phyloP scores from a whole-genome alignment of 2,329 filamentous ascomycete species.

The Fusarium annulatum region DNA sequence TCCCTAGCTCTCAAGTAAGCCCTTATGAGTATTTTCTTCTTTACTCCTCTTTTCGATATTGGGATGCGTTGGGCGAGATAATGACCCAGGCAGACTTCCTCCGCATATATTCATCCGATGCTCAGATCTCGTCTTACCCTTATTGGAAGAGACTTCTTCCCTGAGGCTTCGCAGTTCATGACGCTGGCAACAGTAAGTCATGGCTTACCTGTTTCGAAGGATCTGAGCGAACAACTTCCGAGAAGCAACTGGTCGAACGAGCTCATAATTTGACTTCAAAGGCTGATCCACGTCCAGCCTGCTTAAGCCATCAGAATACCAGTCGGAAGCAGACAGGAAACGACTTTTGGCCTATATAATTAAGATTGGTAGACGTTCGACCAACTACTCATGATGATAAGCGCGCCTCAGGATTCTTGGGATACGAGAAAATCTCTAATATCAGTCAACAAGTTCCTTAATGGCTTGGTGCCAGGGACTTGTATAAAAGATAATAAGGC shows the following conservation, averaged over 20 bases:
- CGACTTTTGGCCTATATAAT: not conserved
- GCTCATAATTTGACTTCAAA: not conserved
- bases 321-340: not conserved
- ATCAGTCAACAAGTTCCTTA: not conserved
- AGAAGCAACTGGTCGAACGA: not conserved
- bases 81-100: slow-evolving; percentile 3
- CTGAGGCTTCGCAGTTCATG: slow-evolving; percentile 30
- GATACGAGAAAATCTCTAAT: not conserved
- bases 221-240: not conserved
- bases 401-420: not conserved
- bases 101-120: slow-evolving; percentile 7
- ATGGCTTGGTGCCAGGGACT: not conserved
- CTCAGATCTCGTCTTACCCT: not conserved
- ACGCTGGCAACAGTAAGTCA: slow-evolving; percentile 19
- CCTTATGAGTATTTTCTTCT: too few relatives aligned
- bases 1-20: too few relatives aligned
- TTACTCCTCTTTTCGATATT: too few relatives aligned
- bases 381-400: not conserved
- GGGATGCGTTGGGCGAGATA: too few relatives aligned
- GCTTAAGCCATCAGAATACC: rapidly evolving
- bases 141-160: not conserved
- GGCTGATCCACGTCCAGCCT: not conserved
- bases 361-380: rapidly evolving
- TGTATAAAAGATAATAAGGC: not conserved
- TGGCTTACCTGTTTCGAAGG: not conserved